Evolutionary conservation across 169 alveolate species (phyloP).

Genomic region (Plasmodium billcollinsi): DNA sequence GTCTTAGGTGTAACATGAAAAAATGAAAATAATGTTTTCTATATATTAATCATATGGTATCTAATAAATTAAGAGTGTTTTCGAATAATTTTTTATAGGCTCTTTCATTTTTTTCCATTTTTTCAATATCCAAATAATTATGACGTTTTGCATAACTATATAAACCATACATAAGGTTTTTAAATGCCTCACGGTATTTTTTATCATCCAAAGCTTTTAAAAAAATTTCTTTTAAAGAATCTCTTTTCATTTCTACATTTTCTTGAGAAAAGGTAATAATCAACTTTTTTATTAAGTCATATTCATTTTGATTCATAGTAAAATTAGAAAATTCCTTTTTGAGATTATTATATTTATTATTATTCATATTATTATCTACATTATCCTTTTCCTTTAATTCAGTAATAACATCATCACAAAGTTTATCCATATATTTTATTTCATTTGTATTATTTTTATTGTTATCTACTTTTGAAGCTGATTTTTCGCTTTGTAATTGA

Average conservation of each 20-base stretch:
- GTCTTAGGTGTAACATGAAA: too few relatives aligned
- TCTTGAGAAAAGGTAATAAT: constrained; percentile 1
- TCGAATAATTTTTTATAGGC: neutral
- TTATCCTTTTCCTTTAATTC: neutral
- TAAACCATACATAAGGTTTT: constrained; percentile 16
- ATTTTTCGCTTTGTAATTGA: neutral
- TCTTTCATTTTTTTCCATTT: neutral
- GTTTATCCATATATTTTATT: constrained; percentile 1
- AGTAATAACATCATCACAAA: constrained; percentile 11
- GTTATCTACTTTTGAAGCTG: neutral
- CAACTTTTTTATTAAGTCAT: constrained; percentile 22
- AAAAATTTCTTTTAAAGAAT: neutral
- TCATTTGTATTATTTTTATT: neutral
- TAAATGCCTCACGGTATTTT: constrained; percentile 7
- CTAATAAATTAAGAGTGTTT: constrained; percentile 5
- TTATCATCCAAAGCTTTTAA: constrained; percentile 18
- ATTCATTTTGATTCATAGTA: constrained; percentile 17
- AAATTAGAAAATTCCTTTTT: neutral
- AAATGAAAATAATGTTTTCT: too few relatives aligned
- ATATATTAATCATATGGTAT: neutral
- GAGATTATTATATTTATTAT: constrained; percentile 14
- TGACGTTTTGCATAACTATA: constrained; percentile 42
- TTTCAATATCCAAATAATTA: constrained; percentile 7
- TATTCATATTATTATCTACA: neutral
- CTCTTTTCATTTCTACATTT: neutral